These are phyloP conservation scores for Tetrastigma voinierianum DNA, from an alignment of 164 flowering plant genomes.

Conservation along the genomic window DNA sequence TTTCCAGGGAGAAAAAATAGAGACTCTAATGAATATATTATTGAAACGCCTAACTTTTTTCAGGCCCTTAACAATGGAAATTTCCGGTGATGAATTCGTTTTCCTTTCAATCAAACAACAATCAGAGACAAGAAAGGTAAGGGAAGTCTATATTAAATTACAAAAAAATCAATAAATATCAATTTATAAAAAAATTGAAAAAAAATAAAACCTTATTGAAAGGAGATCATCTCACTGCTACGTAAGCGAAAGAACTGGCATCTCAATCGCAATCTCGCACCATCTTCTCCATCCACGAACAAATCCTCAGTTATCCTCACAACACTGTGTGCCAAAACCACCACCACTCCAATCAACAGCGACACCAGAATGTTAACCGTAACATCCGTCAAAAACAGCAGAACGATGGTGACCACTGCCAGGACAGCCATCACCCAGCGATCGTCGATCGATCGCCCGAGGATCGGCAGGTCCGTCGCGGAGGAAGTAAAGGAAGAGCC, in stretches of 20 bases:
- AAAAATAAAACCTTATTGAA: neutral
- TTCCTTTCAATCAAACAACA: too few species aligned
- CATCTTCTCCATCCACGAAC: slow-evolving; percentile 28
- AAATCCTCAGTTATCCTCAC: slow-evolving; percentile 48
- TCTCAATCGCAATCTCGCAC: slow-evolving; percentile 11
- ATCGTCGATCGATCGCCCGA: slow-evolving; percentile 33
- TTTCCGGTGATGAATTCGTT: too few species aligned
- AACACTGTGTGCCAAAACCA: slow-evolving; percentile 36
- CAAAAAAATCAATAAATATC: too few species aligned
- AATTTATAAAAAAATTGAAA: neutral
- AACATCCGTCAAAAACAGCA: slow-evolving; percentile 40
- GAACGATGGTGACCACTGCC: slow-evolving; percentile 31
- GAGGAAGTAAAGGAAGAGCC: slow-evolving; percentile 60
- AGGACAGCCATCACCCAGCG: slow-evolving; percentile 32
- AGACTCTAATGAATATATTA: too few species aligned
- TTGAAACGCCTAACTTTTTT: too few species aligned
- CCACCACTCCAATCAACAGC: slow-evolving; percentile 28
- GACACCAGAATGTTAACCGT: slow-evolving; percentile 33
- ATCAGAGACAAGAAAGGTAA: too few species aligned
- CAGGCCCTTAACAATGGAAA: too few species aligned
- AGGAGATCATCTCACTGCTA: too few species aligned
- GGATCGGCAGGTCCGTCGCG: slow-evolving; percentile 43
- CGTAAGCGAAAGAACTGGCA: slow-evolving; percentile 20
- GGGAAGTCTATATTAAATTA: too few species aligned
- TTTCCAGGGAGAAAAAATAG: too few species aligned